A percentile compares a stretch with the other conserved stretches of the same genome.
Conservation (phyloP, 805 yeast species). For the Pichia deserticola region DNA sequence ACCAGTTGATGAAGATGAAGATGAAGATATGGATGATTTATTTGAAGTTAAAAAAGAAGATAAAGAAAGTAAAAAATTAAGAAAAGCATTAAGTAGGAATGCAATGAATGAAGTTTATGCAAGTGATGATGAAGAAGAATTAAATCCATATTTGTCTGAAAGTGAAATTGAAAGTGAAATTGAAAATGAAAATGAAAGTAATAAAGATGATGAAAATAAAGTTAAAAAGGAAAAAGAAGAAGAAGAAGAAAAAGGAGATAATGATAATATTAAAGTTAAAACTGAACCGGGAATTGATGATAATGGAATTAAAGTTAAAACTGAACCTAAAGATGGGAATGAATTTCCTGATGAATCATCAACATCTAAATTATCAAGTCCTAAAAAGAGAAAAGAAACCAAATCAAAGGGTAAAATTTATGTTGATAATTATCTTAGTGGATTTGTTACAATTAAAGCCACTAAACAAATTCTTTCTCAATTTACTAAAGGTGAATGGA, state of each 20-base stretch:
- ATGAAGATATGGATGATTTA: constrained; percentile 61
- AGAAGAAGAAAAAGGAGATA: constrained; percentile 18
- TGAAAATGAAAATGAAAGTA: constrained; percentile 27
- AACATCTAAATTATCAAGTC: neutral
- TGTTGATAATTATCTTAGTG: constrained; percentile 39
- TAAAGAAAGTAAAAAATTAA: constrained; percentile 81
- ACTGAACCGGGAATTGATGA: neutral
- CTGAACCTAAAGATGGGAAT: neutral
- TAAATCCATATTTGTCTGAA: constrained; percentile 71
- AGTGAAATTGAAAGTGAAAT: constrained; percentile 53
- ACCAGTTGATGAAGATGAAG: constrained; percentile 53
- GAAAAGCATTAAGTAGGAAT: constrained; percentile 74
- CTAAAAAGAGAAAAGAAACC: constrained; percentile 2
- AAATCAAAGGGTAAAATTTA: constrained; percentile 20
- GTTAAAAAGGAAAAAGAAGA: constrained; percentile 22
- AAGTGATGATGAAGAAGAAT: constrained; percentile 56
- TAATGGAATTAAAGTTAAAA: constrained; percentile 6
- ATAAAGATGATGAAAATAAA: constrained; percentile 16
- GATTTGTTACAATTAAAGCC: constrained; percentile 57
- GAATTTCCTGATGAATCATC: neutral
- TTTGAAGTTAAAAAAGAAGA: constrained; percentile 69
- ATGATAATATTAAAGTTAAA: constrained; percentile 7
- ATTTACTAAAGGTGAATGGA: constrained; percentile 83
- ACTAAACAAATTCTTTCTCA: constrained; percentile 49
- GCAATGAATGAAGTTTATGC: constrained; percentile 88